These are phyloP conservation scores for Aphanomyces cochlioides DNA, from an alignment of 352 stramenopile genomes.

Conservation along the genomic window DNA sequence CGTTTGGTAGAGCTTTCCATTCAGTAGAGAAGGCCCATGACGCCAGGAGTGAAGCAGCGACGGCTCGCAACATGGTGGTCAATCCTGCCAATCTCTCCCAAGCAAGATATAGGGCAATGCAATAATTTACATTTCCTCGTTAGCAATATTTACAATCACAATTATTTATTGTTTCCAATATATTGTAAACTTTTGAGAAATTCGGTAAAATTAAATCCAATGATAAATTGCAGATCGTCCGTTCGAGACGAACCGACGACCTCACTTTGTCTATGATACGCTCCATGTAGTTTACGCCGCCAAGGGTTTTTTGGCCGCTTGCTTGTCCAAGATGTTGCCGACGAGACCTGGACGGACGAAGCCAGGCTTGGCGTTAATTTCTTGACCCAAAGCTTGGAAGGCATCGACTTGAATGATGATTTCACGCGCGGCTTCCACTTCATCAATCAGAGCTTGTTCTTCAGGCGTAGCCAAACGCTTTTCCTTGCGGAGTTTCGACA, in stretches of 20 bases:
- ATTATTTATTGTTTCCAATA: too few species aligned
- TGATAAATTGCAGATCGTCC: too few species aligned
- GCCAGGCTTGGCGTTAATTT: constrained; percentile 70
- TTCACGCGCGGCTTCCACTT: constrained; percentile 94
- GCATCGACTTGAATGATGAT: constrained; percentile 96
- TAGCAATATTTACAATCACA: too few species aligned
- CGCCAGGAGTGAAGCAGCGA: not conserved
- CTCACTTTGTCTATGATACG: too few species aligned
- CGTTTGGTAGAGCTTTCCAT: constrained; percentile 8
- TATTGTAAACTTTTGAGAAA: too few species aligned
- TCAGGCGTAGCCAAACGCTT: constrained; percentile 91
- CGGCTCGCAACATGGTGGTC: not conserved
- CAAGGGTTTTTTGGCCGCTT: not conserved
- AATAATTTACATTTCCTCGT: too few species aligned
- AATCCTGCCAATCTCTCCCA: too few species aligned
- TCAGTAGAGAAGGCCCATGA: not conserved
- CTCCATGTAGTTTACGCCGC: too few species aligned
- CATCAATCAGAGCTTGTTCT: constrained; percentile 93
- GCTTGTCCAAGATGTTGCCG: constrained; percentile 41
- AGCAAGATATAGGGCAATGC: too few species aligned
- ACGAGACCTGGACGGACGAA: constrained; percentile 88
- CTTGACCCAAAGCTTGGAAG: constrained; percentile 85
- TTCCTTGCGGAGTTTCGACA: constrained; percentile 88
- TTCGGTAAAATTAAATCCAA: too few species aligned
- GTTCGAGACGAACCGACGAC: too few species aligned